Evolutionary conservation across 768 basidiomycete species (phyloP).

Genomic region (Tylopilus sp.): DNA sequence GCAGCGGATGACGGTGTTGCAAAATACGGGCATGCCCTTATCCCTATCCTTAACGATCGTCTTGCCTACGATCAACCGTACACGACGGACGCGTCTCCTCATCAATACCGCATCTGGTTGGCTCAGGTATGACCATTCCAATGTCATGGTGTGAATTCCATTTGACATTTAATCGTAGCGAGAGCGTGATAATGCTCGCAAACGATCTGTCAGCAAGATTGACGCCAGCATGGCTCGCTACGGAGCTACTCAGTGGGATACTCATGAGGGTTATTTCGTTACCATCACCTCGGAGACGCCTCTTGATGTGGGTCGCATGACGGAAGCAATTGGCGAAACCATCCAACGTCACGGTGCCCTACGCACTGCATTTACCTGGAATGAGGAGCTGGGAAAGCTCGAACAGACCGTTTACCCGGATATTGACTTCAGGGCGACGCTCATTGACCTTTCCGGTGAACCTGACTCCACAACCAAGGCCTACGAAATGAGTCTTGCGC

Average conservation of each 20-base stretch:
- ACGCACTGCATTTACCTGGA: conserved; percentile 29
- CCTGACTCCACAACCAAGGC: conserved; percentile 23
- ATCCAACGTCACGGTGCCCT: conserved; percentile 30
- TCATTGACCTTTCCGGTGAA: conserved; percentile 30
- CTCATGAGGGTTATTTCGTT: conserved; percentile 27
- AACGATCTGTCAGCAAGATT: conserved; percentile 27
- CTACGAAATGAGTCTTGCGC: conserved; percentile 29
- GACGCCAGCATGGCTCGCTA: conserved; percentile 31
- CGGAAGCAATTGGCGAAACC: conserved; percentile 24
- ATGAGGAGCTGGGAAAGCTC: conserved; percentile 28
- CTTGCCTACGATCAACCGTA: conserved; percentile 32
- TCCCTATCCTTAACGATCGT: conserved; percentile 29
- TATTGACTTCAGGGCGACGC: conserved; percentile 19
- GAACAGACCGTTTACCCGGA: conserved; percentile 29
- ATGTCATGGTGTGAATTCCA: background rate
- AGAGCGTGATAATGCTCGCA: conserved; percentile 29
- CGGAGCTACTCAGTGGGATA: conserved; percentile 33
- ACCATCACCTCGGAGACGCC: conserved; percentile 20
- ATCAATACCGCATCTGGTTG: conserved; percentile 31
- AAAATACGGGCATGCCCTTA: conserved; percentile 27
- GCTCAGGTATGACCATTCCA: conserved; percentile 23
- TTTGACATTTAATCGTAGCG: conserved; percentile 9
- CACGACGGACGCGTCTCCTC: conserved; percentile 26
- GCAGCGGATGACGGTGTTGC: conserved; percentile 22
- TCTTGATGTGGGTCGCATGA: conserved; percentile 28